Conservation (phyloP, 192 early-diverging fungal genomes). For the Coemansia sp. region DNA sequence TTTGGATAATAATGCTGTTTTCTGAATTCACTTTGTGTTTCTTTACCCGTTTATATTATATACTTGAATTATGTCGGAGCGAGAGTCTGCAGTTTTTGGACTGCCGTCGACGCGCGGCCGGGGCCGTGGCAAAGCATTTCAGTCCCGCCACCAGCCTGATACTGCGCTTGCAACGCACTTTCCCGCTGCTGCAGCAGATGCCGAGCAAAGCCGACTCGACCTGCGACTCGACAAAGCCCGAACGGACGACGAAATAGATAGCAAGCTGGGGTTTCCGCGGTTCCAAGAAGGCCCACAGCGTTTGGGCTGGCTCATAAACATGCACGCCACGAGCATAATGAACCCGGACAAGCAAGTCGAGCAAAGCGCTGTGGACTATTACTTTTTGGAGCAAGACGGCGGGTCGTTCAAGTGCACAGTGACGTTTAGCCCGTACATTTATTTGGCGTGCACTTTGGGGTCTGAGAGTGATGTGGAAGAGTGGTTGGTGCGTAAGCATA, state of each 20-base stretch:
- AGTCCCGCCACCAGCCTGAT: conserved; percentile 6
- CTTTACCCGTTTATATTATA: background rate
- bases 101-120: conserved; percentile 21
- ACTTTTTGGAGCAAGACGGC: conserved; percentile 90
- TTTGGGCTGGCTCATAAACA: conserved; percentile 95
- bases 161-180: background rate
- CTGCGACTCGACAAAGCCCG: conserved; percentile 28
- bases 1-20: too few relatives aligned
- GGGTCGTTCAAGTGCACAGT: conserved; percentile 86
- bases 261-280: conserved; percentile 62
- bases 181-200: background rate
- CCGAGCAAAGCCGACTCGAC: background rate
- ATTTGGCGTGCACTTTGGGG: conserved; percentile 74
- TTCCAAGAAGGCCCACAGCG: conserved; percentile 71
- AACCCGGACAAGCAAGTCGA: conserved; percentile 65
- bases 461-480: conserved; percentile 84
- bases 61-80: background rate
- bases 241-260: conserved; percentile 55
- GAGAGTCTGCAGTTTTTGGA: conserved; percentile 17
- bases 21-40: too few relatives aligned
- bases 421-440: conserved; percentile 89
- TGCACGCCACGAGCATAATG: conserved; percentile 74
- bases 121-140: conserved; percentile 9
- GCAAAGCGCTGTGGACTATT: conserved; percentile 81
- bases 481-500: conserved; percentile 71